Percentiles rank a stretch among this genome's conserved stretches.
Evolutionary conservation across 2,329 filamentous ascomycete genomes (phyloP).

Genomic region (Coniochaeta sp.): DNA sequence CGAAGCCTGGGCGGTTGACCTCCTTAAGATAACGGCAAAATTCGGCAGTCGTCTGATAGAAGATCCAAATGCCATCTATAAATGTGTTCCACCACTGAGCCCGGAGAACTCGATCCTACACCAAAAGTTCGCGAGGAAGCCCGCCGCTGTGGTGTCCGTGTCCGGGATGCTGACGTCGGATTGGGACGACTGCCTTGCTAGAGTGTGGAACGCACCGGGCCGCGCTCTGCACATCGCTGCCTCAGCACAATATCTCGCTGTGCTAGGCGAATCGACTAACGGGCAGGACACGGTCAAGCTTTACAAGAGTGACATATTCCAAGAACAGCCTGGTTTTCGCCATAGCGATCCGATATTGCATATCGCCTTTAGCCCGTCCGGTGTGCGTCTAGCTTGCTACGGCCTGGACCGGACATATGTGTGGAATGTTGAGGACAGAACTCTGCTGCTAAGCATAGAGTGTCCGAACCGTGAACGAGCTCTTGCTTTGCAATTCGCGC

Average conservation of each 20-base stretch:
- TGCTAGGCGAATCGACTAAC: conserved; percentile 4
- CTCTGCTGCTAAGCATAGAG: neutral
- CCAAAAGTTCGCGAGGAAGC: conserved; percentile 10
- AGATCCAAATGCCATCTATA: conserved; percentile 16
- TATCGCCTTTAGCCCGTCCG: conserved; percentile 8
- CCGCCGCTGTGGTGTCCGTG: conserved; percentile 10
- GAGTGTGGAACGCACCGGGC: conserved; percentile 11
- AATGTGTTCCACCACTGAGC: conserved; percentile 16
- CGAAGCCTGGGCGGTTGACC: conserved; percentile 14
- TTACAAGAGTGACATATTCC: conserved; percentile 12
- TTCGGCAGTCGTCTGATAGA: conserved; percentile 13
- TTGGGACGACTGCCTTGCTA: conserved; percentile 20
- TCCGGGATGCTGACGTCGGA: conserved; percentile 10
- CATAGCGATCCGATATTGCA: conserved; percentile 8
- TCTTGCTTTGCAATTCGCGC: conserved; percentile 8
- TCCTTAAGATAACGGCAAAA: conserved; percentile 14
- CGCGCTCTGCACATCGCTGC: conserved; percentile 3
- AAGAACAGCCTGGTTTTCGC: conserved; percentile 5
- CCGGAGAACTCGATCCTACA: conserved; percentile 14
- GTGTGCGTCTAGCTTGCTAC: conserved; percentile 11
- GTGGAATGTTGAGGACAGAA: conserved; percentile 8
- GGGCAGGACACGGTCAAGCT: conserved; percentile 7
- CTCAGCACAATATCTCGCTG: conserved; percentile 6
- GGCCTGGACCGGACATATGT: conserved; percentile 4
- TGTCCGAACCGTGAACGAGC: conserved; percentile 6